Base-by-base conservation (phyloP, 2,329 filamentous ascomycete species). In the Arthrinium puccinioides region DNA sequence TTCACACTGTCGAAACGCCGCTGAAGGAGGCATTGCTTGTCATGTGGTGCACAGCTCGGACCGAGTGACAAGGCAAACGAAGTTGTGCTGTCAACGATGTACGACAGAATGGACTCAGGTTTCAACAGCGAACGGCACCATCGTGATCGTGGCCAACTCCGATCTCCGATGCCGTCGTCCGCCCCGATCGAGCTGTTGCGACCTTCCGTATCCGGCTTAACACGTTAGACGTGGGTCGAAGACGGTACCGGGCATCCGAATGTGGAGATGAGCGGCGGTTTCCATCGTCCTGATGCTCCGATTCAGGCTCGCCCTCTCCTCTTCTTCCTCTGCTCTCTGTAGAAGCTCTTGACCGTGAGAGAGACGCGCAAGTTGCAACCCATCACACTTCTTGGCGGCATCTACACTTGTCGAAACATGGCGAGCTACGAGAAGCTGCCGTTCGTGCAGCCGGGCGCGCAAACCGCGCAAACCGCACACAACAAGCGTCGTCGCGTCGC, bases 371-470 rank as follows among this genome's bases (percentile, higher is more conserved):
- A n/a, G n/a, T n/a, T n/a, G n/a, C n/a, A 23, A 16, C 20, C 20
- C n/a, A 7, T 8, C 9, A 23, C 16, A 8, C 4, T 20, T 23
- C 20, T 24, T 23, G 21, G n/a, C n/a, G n/a, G n/a, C n/a, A n/a
- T n/a, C n/a, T n/a, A n/a, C 14, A 33, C 18, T 33, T n/a, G 21
- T 24, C 14, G 31, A 11, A 33, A 33, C 16, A 36, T 36, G 33
- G 24, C 33, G 8, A 28, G 16, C 11, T 21, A 36, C 24, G 33
- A 36, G 25, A 36, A 36, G 33, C 25, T 36, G 4, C 33, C 33
- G 15, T n/a, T 36, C 10, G n/a, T 27, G 13, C 33, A 36, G 33
- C 33, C 33, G 13, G 21, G 23, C 26, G 33, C 33, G 15, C 24
- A 19, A n/a, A 13, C n/a, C 10, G 15, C 18, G n/a, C 23, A 16